These are phyloP conservation scores for Balakata baccata DNA, from an alignment of 345 rosid genomes.

Conservation along the genomic window DNA sequence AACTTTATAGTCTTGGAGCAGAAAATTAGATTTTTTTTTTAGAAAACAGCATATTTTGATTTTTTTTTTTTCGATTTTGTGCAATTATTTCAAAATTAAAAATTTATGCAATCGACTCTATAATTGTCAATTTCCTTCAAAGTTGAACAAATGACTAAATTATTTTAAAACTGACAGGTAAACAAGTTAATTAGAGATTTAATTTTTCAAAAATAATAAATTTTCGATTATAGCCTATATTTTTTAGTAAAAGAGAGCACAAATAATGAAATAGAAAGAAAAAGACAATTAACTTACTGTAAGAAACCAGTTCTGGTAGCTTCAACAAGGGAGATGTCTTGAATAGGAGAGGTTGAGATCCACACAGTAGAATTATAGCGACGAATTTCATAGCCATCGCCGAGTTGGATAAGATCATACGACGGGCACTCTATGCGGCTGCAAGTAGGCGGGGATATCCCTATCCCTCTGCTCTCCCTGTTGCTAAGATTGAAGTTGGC, in stretches of 20 bases:
- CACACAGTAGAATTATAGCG: constrained; percentile 52
- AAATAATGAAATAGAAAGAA: not conserved
- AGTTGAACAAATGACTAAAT: too few species aligned
- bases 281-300: constrained; percentile 32
- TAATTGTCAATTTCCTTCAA: too few species aligned
- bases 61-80: too few species aligned
- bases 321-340: constrained; percentile 67
- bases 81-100: too few species aligned
- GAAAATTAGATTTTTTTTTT: too few species aligned
- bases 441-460: constrained; percentile 60
- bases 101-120: too few species aligned
- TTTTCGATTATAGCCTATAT: not conserved
- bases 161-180: too few species aligned
- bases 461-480: too few species aligned
- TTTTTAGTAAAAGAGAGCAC: not conserved
- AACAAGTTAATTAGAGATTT: too few species aligned
- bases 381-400: constrained; percentile 69
- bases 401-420: constrained; percentile 47
- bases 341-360: constrained; percentile 65
- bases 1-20: too few species aligned
- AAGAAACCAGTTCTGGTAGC: constrained; percentile 74
- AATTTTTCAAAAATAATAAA: too few species aligned
- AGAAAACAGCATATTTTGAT: too few species aligned
- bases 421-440: constrained; percentile 74
- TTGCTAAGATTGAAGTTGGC: constrained; percentile 8